These are phyloP conservation scores for Cladosporium sp. DNA, from an alignment of 2,329 filamentous ascomycete genomes.

Conservation along the genomic window DNA sequence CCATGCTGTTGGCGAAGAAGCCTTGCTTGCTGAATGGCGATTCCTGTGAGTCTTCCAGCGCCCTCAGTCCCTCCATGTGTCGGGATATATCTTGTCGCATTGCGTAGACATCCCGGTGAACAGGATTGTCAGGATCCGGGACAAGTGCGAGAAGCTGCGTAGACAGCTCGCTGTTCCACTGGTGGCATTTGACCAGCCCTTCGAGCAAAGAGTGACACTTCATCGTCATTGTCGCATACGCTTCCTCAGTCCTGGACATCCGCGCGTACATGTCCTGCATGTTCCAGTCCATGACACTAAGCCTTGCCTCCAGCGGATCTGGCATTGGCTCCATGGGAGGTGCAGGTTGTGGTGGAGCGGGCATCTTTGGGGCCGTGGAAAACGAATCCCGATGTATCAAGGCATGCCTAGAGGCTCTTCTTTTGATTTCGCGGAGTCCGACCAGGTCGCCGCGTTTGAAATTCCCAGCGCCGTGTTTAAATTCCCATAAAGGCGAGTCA, in stretches of 20 bases:
- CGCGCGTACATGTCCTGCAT: conserved; percentile 73
- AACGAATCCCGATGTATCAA: conserved; percentile 90
- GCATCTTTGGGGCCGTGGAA: conserved; percentile 61
- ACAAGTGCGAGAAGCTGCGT: conserved; percentile 67
- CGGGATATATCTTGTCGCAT: conserved; percentile 60
- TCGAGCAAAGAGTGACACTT: conserved; percentile 80
- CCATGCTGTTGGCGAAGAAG: conserved; percentile 32
- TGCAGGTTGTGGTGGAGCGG: conserved; percentile 68
- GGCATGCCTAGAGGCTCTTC: conserved; percentile 84
- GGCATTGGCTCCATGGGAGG: conserved; percentile 64
- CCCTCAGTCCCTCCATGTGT: conserved; percentile 53
- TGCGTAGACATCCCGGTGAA: conserved; percentile 65
- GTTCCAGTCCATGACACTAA: conserved; percentile 71
- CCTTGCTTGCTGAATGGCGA: conserved; percentile 36
- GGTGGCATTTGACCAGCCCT: conserved; percentile 64
- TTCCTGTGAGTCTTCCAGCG: conserved; percentile 58
- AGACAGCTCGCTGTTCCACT: conserved; percentile 82
- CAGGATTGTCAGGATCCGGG: conserved; percentile 65
- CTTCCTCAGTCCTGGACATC: conserved; percentile 77
- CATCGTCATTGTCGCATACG: conserved; percentile 67
- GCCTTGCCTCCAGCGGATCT: conserved; percentile 69
- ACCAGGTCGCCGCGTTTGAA: conserved; percentile 93
- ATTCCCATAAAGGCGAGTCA: conserved; percentile 94
- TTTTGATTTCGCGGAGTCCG: conserved; percentile 89
- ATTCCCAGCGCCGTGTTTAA: conserved; percentile 94